A percentile compares a stretch with the other conserved stretches of the same genome.
phyloP scores from a whole-genome alignment of 2,329 filamentous ascomycete genomes.

The Fusarium camptoceras region DNA sequence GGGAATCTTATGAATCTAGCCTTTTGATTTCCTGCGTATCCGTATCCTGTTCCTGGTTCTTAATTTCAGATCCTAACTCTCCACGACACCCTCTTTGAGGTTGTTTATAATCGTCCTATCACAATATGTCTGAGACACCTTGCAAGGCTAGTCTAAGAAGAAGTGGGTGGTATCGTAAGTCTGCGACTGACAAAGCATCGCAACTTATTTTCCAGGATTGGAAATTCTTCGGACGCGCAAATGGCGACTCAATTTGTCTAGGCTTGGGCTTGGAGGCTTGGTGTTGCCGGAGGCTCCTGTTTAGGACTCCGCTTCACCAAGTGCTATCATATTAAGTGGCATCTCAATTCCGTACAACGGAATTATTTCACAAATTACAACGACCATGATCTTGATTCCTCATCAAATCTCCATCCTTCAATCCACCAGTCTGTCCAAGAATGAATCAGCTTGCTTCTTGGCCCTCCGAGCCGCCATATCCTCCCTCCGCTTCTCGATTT shows the following conservation, averaged over 20 bases:
- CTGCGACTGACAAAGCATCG: constrained; percentile 9
- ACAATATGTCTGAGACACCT: background rate
- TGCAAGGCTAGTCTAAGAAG: constrained; percentile 20
- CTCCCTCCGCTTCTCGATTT: constrained; percentile 73
- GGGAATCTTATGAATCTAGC: constrained; percentile 6
- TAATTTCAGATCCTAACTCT: constrained; percentile 6
- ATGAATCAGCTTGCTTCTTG: constrained; percentile 77
- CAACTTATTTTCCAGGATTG: constrained; percentile 17
- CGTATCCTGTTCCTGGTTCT: constrained; percentile 20
- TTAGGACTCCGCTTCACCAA: constrained; percentile 6
- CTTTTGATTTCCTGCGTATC: constrained; percentile 7
- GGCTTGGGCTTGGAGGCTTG: constrained; percentile 31
- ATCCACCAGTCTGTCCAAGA: constrained; percentile 69
- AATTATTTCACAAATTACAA: background rate
- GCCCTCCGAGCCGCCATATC: constrained; percentile 71
- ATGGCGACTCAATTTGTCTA: constrained; percentile 11
- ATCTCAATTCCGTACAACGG: constrained; percentile 31
- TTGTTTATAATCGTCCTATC: constrained; percentile 15
- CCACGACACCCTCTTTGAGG: constrained; percentile 6
- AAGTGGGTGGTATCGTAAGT: constrained; percentile 19
- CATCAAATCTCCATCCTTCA: constrained; percentile 15
- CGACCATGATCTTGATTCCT: constrained; percentile 7
- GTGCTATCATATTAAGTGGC: constrained; percentile 16
- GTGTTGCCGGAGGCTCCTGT: constrained; percentile 1
- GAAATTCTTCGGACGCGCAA: constrained; percentile 16